These are phyloP conservation scores for Solanum clarkiae DNA, from an alignment of 257 asterid genomes.

Conservation along the genomic window DNA sequence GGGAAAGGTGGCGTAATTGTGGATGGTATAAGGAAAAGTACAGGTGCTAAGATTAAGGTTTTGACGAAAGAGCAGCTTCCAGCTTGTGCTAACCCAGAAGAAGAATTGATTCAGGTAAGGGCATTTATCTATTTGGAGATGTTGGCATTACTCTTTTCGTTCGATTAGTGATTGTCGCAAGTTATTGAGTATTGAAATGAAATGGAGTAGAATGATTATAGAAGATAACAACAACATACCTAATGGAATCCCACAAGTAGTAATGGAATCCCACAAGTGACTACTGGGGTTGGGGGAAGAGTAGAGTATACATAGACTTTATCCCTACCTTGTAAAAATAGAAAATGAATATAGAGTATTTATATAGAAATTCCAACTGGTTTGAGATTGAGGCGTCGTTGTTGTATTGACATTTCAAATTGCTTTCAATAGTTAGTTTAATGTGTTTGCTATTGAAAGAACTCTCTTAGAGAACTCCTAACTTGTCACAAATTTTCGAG, in stretches of 20 bases:
- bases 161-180: background rate
- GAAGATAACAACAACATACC: background rate
- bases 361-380: background rate
- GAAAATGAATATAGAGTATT: background rate
- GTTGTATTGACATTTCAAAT: background rate
- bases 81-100: slow-evolving; percentile 30
- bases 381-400: background rate
- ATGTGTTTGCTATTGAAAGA: background rate
- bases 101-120: slow-evolving; percentile 46
- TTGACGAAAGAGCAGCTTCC: slow-evolving; percentile 35
- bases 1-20: slow-evolving; percentile 44
- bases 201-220: background rate
- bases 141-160: background rate
- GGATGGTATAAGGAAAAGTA: slow-evolving; percentile 20
- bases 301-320: background rate
- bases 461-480: too few relatives aligned
- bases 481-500: background rate
- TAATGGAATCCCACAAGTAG: background rate
- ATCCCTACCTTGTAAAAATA: background rate
- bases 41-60: slow-evolving; percentile 40
- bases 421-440: background rate
- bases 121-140: background rate
- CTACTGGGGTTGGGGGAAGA: background rate
- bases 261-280: background rate
- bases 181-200: background rate